phyloP scores from a whole-genome alignment of 768 basidiomycete species.

The Suillus subalutaceus region DNA sequence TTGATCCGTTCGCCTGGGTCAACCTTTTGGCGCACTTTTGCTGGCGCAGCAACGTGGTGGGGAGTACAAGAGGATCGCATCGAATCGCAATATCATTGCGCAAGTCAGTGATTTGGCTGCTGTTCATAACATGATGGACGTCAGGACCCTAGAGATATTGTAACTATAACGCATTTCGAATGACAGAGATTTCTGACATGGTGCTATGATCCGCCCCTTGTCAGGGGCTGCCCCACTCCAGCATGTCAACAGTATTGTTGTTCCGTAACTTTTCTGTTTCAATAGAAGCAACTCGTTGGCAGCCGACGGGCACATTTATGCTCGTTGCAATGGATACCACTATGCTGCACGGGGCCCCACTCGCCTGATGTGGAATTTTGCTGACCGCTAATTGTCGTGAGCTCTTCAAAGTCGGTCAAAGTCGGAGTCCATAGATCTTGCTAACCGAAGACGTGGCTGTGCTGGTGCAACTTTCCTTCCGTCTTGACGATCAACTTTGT shows the following conservation, averaged over 20 bases:
- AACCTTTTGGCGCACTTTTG: background rate
- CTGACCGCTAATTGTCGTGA: background rate
- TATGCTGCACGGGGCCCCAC: background rate
- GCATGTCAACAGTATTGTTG: background rate
- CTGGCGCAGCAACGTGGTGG: background rate
- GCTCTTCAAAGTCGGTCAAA: background rate
- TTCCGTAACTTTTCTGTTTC: background rate
- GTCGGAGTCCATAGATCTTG: background rate
- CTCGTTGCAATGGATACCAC: background rate
- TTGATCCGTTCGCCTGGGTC: background rate
- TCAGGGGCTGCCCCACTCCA: background rate
- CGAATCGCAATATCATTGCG: background rate
- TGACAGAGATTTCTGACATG: background rate
- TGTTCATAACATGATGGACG: background rate
- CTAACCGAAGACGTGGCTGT: background rate
- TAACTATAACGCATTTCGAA: background rate
- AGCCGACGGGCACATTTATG: background rate
- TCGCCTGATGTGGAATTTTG: background rate
- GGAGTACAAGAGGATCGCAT: background rate
- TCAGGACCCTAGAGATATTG: background rate
- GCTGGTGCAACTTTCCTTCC: background rate
- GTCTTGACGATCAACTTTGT: slow-evolving; percentile 1
- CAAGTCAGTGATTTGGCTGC: background rate
- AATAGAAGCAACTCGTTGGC: background rate
- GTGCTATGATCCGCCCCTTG: background rate